Evolutionary conservation across 2,329 filamentous ascomycete species (phyloP).

Genomic region (Aaosphaeria arxii): DNA sequence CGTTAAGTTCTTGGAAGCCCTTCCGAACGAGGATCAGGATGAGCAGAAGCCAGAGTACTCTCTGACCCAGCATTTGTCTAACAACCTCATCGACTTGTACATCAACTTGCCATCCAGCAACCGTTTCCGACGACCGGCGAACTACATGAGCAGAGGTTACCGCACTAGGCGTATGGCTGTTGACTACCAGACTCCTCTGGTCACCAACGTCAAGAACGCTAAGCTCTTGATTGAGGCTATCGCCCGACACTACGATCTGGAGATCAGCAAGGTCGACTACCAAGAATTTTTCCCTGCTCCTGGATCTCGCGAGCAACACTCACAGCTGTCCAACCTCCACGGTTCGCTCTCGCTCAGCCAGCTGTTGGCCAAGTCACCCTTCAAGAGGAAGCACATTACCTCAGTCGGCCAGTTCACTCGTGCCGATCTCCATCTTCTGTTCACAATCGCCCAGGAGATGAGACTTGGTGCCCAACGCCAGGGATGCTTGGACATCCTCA

Average conservation of each 20-base stretch:
- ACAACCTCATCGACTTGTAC: constrained; percentile 97
- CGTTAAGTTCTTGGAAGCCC: constrained; percentile 89
- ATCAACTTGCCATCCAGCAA: constrained; percentile 99
- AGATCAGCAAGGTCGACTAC: constrained; percentile 80
- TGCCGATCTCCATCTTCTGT: constrained; percentile 84
- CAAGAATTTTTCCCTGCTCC: constrained; percentile 66
- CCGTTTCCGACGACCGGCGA: constrained; percentile 91
- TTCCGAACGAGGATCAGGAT: constrained; percentile 60
- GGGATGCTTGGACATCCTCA: constrained; percentile 82
- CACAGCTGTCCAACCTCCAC: constrained; percentile 54
- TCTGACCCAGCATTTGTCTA: constrained; percentile 90
- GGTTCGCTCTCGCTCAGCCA: constrained; percentile 60
- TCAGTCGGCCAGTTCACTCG: constrained; percentile 90
- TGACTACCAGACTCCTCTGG: constrained; percentile 92
- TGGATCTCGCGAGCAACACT: constrained; percentile 24
- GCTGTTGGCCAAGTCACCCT: constrained; percentile 74
- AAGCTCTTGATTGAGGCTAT: constrained; percentile 96
- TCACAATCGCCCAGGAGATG: constrained; percentile 98
- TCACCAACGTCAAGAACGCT: constrained; percentile 99
- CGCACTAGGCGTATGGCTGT: constrained; percentile 96
- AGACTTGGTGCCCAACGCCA: constrained; percentile 89
- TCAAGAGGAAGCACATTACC: constrained; percentile 86
- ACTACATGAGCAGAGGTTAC: constrained; percentile 98
- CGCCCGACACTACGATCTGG: constrained; percentile 80
- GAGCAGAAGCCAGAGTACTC: constrained; percentile 95